Evolutionary conservation across 2,329 filamentous ascomycete genomes (phyloP).

Genomic region (Hymenotorrendiella dingleyae): DNA sequence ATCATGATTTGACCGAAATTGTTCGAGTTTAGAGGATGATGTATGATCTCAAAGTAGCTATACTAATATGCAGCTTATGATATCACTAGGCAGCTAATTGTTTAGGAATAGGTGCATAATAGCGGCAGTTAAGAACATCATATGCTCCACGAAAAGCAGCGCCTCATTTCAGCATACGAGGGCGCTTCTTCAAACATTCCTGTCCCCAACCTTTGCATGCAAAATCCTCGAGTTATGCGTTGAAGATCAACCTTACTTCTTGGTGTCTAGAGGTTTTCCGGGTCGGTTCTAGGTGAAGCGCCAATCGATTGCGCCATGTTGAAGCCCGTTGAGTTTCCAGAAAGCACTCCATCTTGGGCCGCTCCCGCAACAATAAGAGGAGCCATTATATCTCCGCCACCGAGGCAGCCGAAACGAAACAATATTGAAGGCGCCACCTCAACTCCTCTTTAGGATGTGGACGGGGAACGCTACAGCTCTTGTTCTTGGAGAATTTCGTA

Average conservation of each 20-base stretch:
- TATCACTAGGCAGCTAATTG: slow-evolving; percentile 1
- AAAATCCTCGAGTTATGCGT: too few species aligned
- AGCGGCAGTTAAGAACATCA: not conserved
- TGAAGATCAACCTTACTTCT: too few species aligned
- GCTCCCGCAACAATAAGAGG: not conserved
- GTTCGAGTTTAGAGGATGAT: slow-evolving; percentile 2
- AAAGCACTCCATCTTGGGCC: not conserved
- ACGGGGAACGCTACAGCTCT: too few species aligned
- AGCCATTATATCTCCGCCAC: slow-evolving; percentile 1
- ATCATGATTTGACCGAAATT: slow-evolving; percentile 1
- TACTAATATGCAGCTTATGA: slow-evolving; percentile 4
- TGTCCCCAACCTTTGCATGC: not conserved
- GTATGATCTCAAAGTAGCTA: not conserved
- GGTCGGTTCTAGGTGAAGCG: not conserved
- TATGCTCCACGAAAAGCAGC: not conserved
- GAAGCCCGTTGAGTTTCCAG: not conserved
- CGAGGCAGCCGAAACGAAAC: slow-evolving; percentile 3
- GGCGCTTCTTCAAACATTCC: slow-evolving; percentile 3
- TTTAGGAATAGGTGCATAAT: not conserved
- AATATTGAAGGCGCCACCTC: slow-evolving; percentile 1
- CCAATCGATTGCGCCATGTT: not conserved
- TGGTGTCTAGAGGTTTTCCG: too few species aligned
- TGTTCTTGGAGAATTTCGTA: not conserved
- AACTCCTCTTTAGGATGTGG: too few species aligned
- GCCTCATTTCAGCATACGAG: not conserved